phyloP scores from a whole-genome alignment of 495 filamentous ascomycete species.

The Cudoniella acicularis region DNA sequence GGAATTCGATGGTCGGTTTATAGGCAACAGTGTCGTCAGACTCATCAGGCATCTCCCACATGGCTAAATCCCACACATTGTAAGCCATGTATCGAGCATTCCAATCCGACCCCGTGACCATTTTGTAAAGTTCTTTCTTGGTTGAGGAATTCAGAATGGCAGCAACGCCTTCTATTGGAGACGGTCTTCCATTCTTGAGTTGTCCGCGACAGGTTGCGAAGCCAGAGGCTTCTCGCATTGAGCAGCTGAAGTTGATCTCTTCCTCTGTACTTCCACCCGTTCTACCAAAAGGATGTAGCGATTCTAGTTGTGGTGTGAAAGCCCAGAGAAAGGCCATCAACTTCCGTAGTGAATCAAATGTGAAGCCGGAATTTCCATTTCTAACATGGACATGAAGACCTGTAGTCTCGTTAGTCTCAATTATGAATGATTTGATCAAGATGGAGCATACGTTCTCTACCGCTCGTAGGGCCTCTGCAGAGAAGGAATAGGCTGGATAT shows the following conservation, averaged over 20 bases:
- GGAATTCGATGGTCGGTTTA: slow-evolving; percentile 39
- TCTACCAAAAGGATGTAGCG: slow-evolving; percentile 25
- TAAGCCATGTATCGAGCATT: too few species aligned
- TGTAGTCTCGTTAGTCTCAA: slow-evolving; percentile 29
- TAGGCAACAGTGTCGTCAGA: too few species aligned
- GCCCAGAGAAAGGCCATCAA: slow-evolving; percentile 33
- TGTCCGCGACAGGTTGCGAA: not conserved
- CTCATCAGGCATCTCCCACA: too few species aligned
- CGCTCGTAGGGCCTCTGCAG: not conserved
- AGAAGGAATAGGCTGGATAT: slow-evolving; percentile 5
- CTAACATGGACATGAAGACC: slow-evolving; percentile 40
- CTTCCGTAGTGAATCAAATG: slow-evolving; percentile 27
- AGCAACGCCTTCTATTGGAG: not conserved
- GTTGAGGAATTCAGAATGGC: not conserved
- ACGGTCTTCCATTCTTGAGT: not conserved
- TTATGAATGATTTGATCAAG: slow-evolving; percentile 23
- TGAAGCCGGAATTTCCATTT: slow-evolving; percentile 26
- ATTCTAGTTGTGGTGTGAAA: slow-evolving; percentile 34
- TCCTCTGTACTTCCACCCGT: not conserved
- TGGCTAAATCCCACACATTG: too few species aligned
- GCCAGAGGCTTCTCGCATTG: not conserved
- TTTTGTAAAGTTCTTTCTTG: not conserved
- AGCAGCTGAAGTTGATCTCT: not conserved
- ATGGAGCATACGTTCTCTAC: slow-evolving; percentile 4
- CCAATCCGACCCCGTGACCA: too few species aligned